Percentiles rank a stretch among this genome's conserved stretches.
Evolutionary conservation across 2,329 filamentous ascomycete species (phyloP).

Genomic region (Curvularia sp.): DNA sequence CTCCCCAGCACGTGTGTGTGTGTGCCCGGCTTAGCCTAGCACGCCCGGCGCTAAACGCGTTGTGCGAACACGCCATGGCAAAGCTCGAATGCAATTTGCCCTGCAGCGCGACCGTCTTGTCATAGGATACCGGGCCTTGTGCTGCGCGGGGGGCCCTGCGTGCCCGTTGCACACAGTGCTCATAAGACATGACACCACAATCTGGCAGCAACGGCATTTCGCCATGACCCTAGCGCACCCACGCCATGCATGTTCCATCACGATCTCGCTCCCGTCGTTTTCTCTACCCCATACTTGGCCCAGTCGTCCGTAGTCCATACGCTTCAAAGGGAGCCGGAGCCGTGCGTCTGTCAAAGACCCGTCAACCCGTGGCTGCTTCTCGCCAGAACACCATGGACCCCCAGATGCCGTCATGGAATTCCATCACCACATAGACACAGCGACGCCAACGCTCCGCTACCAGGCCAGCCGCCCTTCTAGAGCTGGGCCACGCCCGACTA

Average conservation of each 20-base stretch:
- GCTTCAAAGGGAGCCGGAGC: background rate
- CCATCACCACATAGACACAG: slow-evolving; percentile 6
- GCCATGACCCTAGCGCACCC: background rate
- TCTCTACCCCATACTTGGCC: slow-evolving; percentile 9
- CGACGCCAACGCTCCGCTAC: slow-evolving; percentile 17
- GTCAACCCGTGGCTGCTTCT: background rate
- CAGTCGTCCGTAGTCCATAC: background rate
- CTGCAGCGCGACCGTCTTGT: slow-evolving; percentile 15
- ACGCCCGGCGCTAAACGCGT: slow-evolving; percentile 26
- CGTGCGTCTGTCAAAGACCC: background rate
- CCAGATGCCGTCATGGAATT: slow-evolving; percentile 22
- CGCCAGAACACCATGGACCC: slow-evolving; percentile 1
- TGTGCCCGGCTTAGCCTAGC: slow-evolving; percentile 13
- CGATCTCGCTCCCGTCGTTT: too few relatives aligned
- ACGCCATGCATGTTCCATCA: slow-evolving; percentile 2
- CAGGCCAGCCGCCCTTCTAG: slow-evolving; percentile 33
- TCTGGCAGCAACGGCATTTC: slow-evolving; percentile 1
- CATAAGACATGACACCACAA: slow-evolving; percentile 15
- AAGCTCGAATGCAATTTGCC: slow-evolving; percentile 10
- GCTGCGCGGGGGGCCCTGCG: slow-evolving; percentile 21
- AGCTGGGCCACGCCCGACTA: slow-evolving; percentile 14
- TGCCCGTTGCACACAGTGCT: slow-evolving; percentile 8
- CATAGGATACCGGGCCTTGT: background rate
- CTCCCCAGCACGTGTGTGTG: slow-evolving; percentile 29
- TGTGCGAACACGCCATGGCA: slow-evolving; percentile 13